Evolutionary conservation across 2,329 filamentous ascomycete genomes (phyloP), one percentile per base, ranked within the genome.

Genomic region (Pseudogymnoascus sp.): DNA sequence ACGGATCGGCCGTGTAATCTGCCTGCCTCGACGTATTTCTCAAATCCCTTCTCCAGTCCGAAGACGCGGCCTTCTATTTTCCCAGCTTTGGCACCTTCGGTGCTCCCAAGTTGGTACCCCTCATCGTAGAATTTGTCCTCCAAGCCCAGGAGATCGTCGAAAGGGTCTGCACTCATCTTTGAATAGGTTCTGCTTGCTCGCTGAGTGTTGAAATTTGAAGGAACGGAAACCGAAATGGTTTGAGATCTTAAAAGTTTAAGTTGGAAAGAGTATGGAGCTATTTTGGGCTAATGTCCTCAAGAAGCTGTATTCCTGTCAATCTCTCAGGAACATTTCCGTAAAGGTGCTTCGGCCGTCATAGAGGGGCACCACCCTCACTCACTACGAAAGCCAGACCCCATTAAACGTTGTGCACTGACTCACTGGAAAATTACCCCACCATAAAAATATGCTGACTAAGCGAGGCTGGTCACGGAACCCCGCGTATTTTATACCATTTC

Each of bases 11-110:
- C 90, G 68, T 93, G 87, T 33, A 97, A 75, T 62, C 82, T 81
- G 2, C 93, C 93, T 72, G 91, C 83, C 64, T 91, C 87, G 41
- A 89, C 71, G 70, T 95, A 97, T 75, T 96, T 97, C 68, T 96
- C 90, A 68, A 94, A 97, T 0, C 92, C 93, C 66, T 92, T 94
- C 72, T 95, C 89, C 41, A 97, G 83, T 0, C 93, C 94, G 71
- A 97, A 91, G 18, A 91, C 84, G 59, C 91, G 89, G 63, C 94
- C 94, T 79, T 99, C 94, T 65, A 90, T 85, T 62, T 87, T 86
- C 38, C 94, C 94, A 33, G 90, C 87, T 62, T 82, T 81, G 39
- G 84, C 78, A 63, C 94, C 94, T 74, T 96, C 93, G 39, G 80
- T 76, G 57, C 84, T 74, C 43, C 94, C 94, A 60, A 90, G 82